Evolutionary conservation across 2,329 filamentous ascomycete species (phyloP).

Genomic region (Didymella arachidicola): DNA sequence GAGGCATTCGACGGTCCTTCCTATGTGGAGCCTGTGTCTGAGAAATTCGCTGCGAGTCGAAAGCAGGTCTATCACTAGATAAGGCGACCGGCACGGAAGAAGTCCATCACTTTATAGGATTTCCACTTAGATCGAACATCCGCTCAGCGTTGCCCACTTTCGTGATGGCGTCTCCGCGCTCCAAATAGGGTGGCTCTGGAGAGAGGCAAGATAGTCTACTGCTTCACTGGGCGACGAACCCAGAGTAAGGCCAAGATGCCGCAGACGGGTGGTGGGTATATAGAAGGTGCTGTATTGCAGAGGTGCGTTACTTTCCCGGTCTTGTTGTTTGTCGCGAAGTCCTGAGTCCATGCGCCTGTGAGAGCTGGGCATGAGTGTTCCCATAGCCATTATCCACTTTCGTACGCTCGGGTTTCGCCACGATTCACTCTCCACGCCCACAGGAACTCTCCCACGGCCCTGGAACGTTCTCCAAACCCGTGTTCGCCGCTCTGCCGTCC

Average conservation of each 20-base stretch:
- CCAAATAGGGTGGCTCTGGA: constrained; percentile 14
- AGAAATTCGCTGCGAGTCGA: constrained; percentile 18
- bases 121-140: background rate
- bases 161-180: too few species aligned
- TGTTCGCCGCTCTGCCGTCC: constrained; percentile 12
- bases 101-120: background rate
- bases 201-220: constrained; percentile 13
- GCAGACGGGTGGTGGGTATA: background rate
- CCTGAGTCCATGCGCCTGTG: background rate
- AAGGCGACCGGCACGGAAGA: constrained; percentile 10
- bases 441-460: background rate
- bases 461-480: constrained; percentile 1
- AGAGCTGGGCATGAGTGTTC: background rate
- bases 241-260: background rate
- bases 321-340: background rate
- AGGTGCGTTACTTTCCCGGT: background rate
- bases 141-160: background rate
- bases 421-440: background rate
- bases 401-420: background rate
- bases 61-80: constrained; percentile 19
- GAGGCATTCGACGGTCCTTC: constrained; percentile 14
- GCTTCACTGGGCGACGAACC: background rate
- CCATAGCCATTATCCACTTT: background rate
- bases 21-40: constrained; percentile 12
- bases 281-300: background rate